Percentiles rank a stretch among this genome's conserved stretches.
Conservation (phyloP, 129 eudicot species). For the Chrysanthemum lavandulifolium region DNA sequence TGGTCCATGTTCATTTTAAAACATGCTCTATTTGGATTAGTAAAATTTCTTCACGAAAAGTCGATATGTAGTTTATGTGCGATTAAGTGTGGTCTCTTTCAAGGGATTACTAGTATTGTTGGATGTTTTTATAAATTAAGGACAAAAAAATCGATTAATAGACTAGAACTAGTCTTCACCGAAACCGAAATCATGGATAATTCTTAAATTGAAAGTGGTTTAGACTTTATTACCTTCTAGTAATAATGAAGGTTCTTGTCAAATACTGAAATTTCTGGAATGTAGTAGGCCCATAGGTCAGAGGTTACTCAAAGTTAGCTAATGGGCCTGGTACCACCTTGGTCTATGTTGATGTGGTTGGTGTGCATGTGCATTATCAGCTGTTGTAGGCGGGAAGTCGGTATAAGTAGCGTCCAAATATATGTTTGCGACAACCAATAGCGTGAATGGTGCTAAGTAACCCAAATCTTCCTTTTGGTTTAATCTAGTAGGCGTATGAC, state of each 20-base stretch:
- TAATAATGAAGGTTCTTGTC: too few species aligned
- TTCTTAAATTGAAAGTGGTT: background rate
- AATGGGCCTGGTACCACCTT: too few species aligned
- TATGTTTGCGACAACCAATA: background rate
- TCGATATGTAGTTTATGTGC: background rate
- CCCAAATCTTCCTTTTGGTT: background rate
- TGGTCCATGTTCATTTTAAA: background rate
- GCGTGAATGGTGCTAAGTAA: background rate
- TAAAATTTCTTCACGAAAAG: background rate
- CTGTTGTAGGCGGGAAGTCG: too few species aligned
- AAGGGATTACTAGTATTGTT: background rate
- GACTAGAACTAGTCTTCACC: too few species aligned
- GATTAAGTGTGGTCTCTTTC: background rate
- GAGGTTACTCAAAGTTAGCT: too few species aligned
- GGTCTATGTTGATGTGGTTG: too few species aligned
- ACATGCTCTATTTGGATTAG: background rate
- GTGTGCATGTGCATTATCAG: too few species aligned
- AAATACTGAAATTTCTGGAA: background rate
- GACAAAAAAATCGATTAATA: too few species aligned
- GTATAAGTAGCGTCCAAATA: too few species aligned
- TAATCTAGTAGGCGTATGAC: too few species aligned
- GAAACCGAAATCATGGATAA: too few species aligned
- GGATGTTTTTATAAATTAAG: background rate
- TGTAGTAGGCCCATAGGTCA: too few species aligned
- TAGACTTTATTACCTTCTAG: background rate